Percentiles rank a stretch among this genome's conserved stretches.
Evolutionary conservation across 2,329 filamentous ascomycete genomes (phyloP).

Genomic region (Fusarium oligoseptatum): DNA sequence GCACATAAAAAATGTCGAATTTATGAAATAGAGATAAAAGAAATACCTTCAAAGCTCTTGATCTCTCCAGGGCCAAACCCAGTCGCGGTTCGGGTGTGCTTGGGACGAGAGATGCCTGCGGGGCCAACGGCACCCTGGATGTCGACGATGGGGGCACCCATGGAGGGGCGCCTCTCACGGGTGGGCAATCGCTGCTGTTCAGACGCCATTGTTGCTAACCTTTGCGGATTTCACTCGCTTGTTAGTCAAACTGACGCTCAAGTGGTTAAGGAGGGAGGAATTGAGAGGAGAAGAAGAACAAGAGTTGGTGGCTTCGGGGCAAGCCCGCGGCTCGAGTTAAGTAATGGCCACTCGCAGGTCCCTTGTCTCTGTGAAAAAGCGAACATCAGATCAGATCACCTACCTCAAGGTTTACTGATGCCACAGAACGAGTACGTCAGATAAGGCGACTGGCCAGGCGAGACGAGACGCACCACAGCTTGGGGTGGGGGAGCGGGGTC

Average conservation of each 20-base stretch:
- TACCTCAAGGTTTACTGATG: constrained; percentile 43
- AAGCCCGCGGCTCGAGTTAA: constrained; percentile 36
- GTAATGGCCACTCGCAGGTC: constrained; percentile 26
- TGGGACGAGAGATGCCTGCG: constrained; percentile 86
- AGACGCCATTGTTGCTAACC: constrained; percentile 49
- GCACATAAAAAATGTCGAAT: not conserved
- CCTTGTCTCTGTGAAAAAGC: constrained; percentile 35
- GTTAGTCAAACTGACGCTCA: constrained; percentile 28
- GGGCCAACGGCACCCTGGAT: constrained; percentile 89
- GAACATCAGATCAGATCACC: constrained; percentile 48
- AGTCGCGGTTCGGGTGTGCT: constrained; percentile 97
- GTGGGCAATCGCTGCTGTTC: constrained; percentile 59
- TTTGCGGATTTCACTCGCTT: constrained; percentile 18
- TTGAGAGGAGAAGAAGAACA: constrained; percentile 19
- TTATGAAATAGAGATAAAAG: not conserved
- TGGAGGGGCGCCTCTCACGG: constrained; percentile 85
- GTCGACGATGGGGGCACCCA: constrained; percentile 85
- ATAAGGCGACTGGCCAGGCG: constrained; percentile 44
- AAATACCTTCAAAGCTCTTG: constrained; percentile 88
- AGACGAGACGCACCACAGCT: constrained; percentile 42
- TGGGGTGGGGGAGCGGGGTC: constrained; percentile 47
- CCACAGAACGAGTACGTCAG: constrained; percentile 44
- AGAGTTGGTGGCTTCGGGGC: constrained; percentile 12
- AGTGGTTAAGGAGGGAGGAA: constrained; percentile 13
- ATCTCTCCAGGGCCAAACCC: constrained; percentile 93